Base-by-base conservation (phyloP, 169 alveolate genomes). In the Plasmodium chabaudi region DNA sequence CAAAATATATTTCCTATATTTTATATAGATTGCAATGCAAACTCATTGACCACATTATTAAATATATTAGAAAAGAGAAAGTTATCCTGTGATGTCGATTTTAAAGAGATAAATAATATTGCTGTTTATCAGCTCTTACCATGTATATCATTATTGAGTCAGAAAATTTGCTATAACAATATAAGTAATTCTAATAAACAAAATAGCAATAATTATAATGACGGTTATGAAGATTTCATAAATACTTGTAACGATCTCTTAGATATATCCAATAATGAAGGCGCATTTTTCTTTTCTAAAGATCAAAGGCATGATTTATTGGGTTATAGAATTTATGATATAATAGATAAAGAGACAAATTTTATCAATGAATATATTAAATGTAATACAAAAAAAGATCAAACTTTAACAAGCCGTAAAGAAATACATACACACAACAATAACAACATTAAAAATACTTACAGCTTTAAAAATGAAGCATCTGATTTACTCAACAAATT, bases 51-150 rank as follows among this genome's bases (percentile, higher is more conserved):
- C 25, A 25, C 39, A 15, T n/a, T 77, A 68, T 46, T 77, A 21
- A 51, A 53, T 56, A 12, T 77, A 49, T 57, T 77, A 68, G 65
- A 77, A 46, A 77, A 77, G 55, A 57, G 88, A 4, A 77, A 53
- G 19, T 57, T 77, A 67, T 63, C 88, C n/a, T 77, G 88, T 63
- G 88, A 77, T 57, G 88, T 77, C 42, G 51, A 77, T 53, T 55
- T 77, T 63, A 51, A 59, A 46, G 49, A 77, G 13, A 63, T 77
- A 17, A 10, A 51, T 51, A 77, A 77, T 69, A 64, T 77, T 17
- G 72, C 55, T 21, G 57, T 77, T 61, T 57, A 77, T 34, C 88
- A 77, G 59, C 27, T 64, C 39, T 44, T 77, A 57, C 51, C 88
- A 9, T 39, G 68, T 64, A 57, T 59, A 42, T 64, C 79, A 17